Evolutionary conservation across 75 land plant species (phyloP).

Genomic region (Pinus albicaulis): DNA sequence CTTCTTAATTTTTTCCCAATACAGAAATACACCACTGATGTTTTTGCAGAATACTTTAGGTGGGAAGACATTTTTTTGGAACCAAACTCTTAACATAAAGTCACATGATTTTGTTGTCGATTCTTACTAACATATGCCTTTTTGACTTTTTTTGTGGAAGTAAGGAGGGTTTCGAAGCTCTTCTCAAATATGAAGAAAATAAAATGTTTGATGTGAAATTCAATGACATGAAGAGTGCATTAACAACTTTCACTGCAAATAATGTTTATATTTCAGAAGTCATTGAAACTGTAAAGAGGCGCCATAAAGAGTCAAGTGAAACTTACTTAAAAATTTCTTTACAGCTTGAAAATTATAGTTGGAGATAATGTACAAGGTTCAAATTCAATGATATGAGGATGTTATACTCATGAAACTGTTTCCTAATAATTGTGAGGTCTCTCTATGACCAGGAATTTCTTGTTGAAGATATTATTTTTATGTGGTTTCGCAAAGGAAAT

Average conservation of each 20-base stretch:
- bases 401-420: conserved; percentile 97
- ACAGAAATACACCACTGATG: conserved; percentile 74
- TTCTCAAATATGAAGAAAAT: conserved; percentile 88
- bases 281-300: conserved; percentile 77
- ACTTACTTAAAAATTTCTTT: conserved; percentile 76
- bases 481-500: conserved; percentile 84
- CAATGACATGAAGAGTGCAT: conserved; percentile 76
- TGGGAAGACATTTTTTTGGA: conserved; percentile 8
- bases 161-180: conserved; percentile 68
- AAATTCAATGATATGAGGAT: conserved; percentile 95
- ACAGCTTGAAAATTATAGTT: conserved; percentile 76
- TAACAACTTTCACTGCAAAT: conserved; percentile 68
- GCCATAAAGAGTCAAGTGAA: conserved; percentile 79
- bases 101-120: background rate
- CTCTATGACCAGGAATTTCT: conserved; percentile 94
- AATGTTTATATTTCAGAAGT: conserved; percentile 79
- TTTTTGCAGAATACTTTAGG: conserved; percentile 91
- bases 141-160: conserved; percentile 30
- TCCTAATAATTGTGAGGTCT: conserved; percentile 87
- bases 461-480: conserved; percentile 88
- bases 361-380: conserved; percentile 92
- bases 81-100: background rate
- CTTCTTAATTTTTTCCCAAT: conserved; percentile 86
- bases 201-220: conserved; percentile 93
- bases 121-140: background rate